Conservation (phyloP, 345 rosid species). For the Eutrema yunnanense region DNA sequence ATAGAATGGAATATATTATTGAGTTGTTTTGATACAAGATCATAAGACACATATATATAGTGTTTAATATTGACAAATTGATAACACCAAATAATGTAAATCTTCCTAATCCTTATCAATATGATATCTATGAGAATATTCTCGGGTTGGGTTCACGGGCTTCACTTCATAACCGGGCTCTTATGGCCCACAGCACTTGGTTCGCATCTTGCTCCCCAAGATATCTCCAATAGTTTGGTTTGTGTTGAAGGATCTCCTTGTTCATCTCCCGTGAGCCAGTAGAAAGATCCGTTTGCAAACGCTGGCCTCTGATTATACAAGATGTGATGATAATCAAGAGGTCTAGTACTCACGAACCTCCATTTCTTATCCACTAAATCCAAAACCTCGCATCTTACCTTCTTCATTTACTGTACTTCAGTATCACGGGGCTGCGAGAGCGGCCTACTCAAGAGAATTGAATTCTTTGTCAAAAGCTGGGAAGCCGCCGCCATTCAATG, state of each 20-base stretch:
- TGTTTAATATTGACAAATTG: too few species aligned
- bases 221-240: neutral
- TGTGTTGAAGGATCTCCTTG: neutral
- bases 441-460: constrained; percentile 83
- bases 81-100: too few species aligned
- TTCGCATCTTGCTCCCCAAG: too few species aligned
- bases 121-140: too few species aligned
- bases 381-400: neutral
- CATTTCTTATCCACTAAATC: neutral
- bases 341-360: neutral
- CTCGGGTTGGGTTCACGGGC: too few species aligned
- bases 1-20: too few species aligned
- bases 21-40: too few species aligned
- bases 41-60: too few species aligned
- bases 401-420: constrained; percentile 60
- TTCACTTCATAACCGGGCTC: too few species aligned
- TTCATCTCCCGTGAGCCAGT: constrained; percentile 1
- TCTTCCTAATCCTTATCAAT: too few species aligned
- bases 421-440: constrained; percentile 75
- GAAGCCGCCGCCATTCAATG: constrained; percentile 83
- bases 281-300: constrained; percentile 16
- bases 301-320: neutral
- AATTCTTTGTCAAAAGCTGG: constrained; percentile 72
- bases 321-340: constrained; percentile 2
- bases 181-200: too few species aligned